Evolutionary conservation across 441 rosid species (phyloP), one percentile per base, ranked within the genome.

Genomic region (Erodium chrysanthum): DNA sequence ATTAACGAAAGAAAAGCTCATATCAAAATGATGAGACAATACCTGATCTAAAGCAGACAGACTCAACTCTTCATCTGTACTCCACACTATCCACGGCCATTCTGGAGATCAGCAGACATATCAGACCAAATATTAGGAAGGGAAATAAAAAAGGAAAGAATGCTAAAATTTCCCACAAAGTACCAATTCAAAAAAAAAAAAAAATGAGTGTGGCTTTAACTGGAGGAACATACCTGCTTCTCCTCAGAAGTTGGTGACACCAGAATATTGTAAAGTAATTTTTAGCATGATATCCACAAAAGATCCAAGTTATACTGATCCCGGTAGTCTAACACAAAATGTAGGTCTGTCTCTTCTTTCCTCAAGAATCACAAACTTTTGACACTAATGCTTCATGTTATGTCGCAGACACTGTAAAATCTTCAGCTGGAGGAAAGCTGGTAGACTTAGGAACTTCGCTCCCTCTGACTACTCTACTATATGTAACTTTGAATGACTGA

Each of bases 381-480:
- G 59, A 60, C 70, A 61, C 50, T 67, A 67, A 68, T 22, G 65
- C 50, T 44, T n/a, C 60, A 37, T 56, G 71, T 81, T 78, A 86
- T 58, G 82, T 72, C 23, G 84, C 74, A 69, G 74, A 68, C 67
- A 88, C 83, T 59, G 75, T 74, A 77, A 79, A 79, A 37, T 74
- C 82, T 67, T 77, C 84, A 42, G 66, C 71, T n/a, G 81, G 66
- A 76, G 79, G 62, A 69, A 80, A 66, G 74, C 68, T 70, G 44
- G 80, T 65, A 67, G 83, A 69, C 74, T 86, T 88, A 61, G 90
- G 87, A 82, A 85, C 75, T 79, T 85, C 95, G 21, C 87, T 88
- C 66, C 88, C 88, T 78, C 95, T 79, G 71, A 95, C 86, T 35
- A 95, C 93, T 78, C 97, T 84, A 85, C 79, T 95, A 76, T 78